Evolutionary conservation across 257 asterid species (phyloP), one percentile per base, ranked within the genome.

Genomic region (Prunella vulgaris): DNA sequence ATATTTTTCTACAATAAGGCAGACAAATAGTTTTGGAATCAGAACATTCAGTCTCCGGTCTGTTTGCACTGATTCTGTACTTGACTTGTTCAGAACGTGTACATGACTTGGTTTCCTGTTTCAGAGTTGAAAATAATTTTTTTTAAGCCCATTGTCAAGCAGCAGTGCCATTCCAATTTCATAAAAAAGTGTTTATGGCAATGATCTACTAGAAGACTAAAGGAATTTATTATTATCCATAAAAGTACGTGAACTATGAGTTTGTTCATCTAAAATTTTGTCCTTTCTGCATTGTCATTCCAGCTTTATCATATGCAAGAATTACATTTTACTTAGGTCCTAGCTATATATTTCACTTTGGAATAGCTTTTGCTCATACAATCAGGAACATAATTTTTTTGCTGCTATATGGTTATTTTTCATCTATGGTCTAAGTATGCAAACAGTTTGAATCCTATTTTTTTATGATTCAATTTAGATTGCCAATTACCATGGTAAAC

Each of bases 1-100:
- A 14, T 42, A 7, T 9, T 63, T 44, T 37, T 72, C 46, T 75
- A 20, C 42, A 21, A 44, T 35, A 15, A 10, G 25, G 62, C 27
- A 12, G 40, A 38, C 60, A 7, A 68, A 12, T 33, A 33, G 38
- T 33, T 10, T n/a, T 3, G 44, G 17, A 20, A 53, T 5, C 12
- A 24, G 2, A 21, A 22, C 33, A 44, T 73, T 44, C 13, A 27
- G 22, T 38, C 17, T 28, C 49, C 5, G 35, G 18, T 64, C 51
- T 42, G 17, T 44, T 30, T 68, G 44, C 53, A 40, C 24, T 58
- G 42, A 38, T 58, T 44, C 38, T 33, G 7, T 33, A 33, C 15
- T 44, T 35, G 18, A 62, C 73, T 44, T 76, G 10, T 70, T n/a
- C 35, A 24, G 32, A 24, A 22, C n/a, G n/a, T n/a, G n/a, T n/a